These are phyloP conservation scores for Solanum peruvianum DNA, from an alignment of 257 asterid species.

Conservation along the genomic window DNA sequence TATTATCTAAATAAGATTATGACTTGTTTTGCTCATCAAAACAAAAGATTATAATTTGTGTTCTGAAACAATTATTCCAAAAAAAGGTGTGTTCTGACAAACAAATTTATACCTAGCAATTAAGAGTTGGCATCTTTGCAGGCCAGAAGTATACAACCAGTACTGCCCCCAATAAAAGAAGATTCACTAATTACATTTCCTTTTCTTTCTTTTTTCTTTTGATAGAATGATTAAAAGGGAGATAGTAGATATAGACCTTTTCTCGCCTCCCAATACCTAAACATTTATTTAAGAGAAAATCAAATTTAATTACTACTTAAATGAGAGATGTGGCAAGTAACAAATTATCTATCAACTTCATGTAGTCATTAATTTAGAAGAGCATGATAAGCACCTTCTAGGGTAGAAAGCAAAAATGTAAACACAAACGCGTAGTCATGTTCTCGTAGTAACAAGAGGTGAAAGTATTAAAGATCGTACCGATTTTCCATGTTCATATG, in stretches of 20 bases:
- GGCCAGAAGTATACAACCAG: background rate
- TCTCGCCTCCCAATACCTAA: background rate
- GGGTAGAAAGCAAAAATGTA: background rate
- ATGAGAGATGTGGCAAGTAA: background rate
- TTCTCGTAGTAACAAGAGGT: background rate
- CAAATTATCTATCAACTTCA: background rate
- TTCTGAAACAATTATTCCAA: background rate
- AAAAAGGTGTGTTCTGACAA: background rate
- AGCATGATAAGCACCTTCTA: background rate
- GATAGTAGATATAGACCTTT: background rate
- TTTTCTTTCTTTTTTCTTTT: background rate
- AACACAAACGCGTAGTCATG: background rate
- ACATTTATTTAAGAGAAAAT: background rate
- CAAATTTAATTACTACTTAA: background rate
- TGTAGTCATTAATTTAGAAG: background rate
- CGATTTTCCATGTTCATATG: conserved; percentile 83
- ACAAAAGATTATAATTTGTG: background rate
- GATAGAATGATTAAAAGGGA: background rate
- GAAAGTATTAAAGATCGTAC: conserved; percentile 28
- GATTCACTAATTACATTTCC: background rate
- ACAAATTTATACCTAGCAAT: background rate
- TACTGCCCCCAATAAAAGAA: background rate
- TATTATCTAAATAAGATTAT: background rate
- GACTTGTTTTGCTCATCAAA: background rate
- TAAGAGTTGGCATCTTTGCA: background rate